Percentiles rank a stretch among this genome's conserved stretches.
phyloP scores from a whole-genome alignment of 768 basidiomycete genomes.

The Tricholoma saponaceum region DNA sequence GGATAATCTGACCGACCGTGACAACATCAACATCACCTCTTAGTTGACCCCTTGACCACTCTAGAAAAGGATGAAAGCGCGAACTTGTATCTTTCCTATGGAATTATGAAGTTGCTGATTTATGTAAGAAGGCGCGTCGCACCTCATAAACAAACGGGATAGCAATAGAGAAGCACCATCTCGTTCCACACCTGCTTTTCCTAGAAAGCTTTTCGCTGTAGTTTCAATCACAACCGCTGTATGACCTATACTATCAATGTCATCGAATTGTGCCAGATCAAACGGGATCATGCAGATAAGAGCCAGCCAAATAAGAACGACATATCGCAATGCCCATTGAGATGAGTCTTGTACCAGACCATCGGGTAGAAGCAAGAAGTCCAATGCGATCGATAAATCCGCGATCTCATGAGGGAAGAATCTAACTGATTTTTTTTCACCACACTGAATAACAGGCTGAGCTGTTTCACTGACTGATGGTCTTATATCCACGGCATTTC shows the following conservation, averaged over 20 bases:
- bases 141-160: conserved; percentile 79
- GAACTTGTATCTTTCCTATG: conserved; percentile 55
- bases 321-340: conserved; percentile 82
- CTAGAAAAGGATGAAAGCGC: conserved; percentile 49
- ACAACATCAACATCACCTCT: conserved; percentile 41
- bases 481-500: conserved; percentile 89
- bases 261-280: conserved; percentile 82
- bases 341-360: conserved; percentile 35
- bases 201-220: conserved; percentile 54
- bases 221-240: conserved; percentile 57
- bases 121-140: conserved; percentile 17
- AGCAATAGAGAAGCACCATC: conserved; percentile 81
- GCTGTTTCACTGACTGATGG: conserved; percentile 62
- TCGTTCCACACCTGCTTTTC: conserved; percentile 76
- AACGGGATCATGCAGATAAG: conserved; percentile 94
- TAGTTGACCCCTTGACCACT: conserved; percentile 39
- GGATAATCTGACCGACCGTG: conserved; percentile 34
- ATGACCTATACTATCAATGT: conserved; percentile 41
- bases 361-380: conserved; percentile 50
- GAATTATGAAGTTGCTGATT: not conserved
- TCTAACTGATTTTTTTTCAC: conserved; percentile 52
- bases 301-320: conserved; percentile 88
- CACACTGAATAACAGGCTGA: conserved; percentile 2
- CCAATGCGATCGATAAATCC: conserved; percentile 73
- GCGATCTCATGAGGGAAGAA: conserved; percentile 92